phyloP scores from a whole-genome alignment of 176 grass and related monocot species.

The Zea mays region Zm-B73-REFERENCE-NAM-5.0 NC_050101.1:158870501-158871000 shows the following conservation, averaged over 20 bases:
- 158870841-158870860: neutral
- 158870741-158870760: neutral
- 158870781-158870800: neutral
- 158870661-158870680: neutral
- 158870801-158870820: neutral
- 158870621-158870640: neutral
- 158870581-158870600: neutral
- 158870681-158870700: neutral
- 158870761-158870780: slow-evolving; percentile 5
- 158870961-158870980: slow-evolving; percentile 47
- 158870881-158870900: slow-evolving; percentile 41
- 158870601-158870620: neutral
- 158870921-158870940: slow-evolving; percentile 31
- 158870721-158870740: neutral
- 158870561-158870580: no score
- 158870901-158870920: slow-evolving; percentile 18
- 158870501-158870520: no score
- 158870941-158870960: slow-evolving; percentile 10
- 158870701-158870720: neutral
- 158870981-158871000: slow-evolving; percentile 26
- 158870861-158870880: slow-evolving; percentile 15
- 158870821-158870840: neutral
- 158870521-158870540: no score
- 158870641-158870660: neutral
- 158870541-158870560: no score